Conservation (phyloP, 73 alveolate genomes). For the Paramecium biaurelia region DNA sequence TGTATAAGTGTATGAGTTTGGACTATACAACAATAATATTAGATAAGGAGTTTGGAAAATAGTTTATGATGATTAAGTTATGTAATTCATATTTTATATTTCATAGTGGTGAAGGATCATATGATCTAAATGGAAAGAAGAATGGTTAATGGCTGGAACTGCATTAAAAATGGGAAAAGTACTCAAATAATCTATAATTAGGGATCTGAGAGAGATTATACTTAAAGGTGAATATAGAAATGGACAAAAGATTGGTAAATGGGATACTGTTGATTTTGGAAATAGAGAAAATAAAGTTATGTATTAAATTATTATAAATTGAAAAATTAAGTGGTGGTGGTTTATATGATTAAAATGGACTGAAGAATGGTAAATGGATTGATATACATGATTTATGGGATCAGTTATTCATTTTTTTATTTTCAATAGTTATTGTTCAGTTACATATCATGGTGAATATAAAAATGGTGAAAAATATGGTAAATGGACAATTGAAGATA, state of each 20-base stretch:
- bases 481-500: too few relatives aligned
- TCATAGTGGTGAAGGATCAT: not conserved
- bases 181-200: not conserved
- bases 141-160: not conserved
- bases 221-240: not conserved
- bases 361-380: not conserved
- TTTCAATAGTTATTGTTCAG: too few relatives aligned
- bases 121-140: not conserved
- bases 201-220: not conserved
- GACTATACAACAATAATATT: not conserved
- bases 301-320: too few relatives aligned
- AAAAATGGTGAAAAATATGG: too few relatives aligned
- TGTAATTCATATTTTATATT: not conserved
- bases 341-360: not conserved
- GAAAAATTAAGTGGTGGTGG: not conserved
- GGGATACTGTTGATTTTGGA: not conserved
- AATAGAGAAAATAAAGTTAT: too few relatives aligned
- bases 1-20: not conserved
- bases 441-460: too few relatives aligned
- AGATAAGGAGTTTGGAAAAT: not conserved
- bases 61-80: not conserved
- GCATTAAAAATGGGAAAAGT: too few relatives aligned
- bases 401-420: too few relatives aligned
- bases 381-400: not conserved
- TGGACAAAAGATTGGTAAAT: not conserved